Conservation (phyloP, 169 alveolate genomes). For the Theileria sp. region DNA sequence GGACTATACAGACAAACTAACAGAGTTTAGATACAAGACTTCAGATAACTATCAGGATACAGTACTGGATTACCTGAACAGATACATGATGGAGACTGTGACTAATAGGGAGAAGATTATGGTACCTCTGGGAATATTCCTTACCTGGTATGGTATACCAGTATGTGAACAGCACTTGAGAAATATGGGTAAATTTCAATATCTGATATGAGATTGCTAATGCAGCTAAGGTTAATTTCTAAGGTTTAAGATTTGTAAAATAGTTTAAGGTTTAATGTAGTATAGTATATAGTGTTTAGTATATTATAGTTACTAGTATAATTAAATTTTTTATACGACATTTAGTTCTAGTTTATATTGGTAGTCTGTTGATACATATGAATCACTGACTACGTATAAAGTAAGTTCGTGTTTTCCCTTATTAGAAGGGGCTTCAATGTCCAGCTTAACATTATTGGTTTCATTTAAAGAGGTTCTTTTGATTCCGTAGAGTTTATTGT, state of each 20-base stretch:
- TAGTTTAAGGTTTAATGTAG: not conserved
- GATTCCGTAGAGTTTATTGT: conserved; percentile 85
- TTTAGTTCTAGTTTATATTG: conserved; percentile 38
- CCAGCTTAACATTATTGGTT: conserved; percentile 72
- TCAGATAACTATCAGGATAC: not conserved
- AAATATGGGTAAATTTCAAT: not conserved
- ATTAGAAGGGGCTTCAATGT: conserved; percentile 79
- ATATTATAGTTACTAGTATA: not conserved
- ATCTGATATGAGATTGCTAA: not conserved
- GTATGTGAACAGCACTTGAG: not conserved
- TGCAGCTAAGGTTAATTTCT: not conserved
- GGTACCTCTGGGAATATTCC: conserved; percentile 3
- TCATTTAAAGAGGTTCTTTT: conserved; percentile 79
- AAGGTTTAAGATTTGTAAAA: not conserved
- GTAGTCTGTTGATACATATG: conserved; percentile 83
- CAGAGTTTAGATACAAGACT: not conserved
- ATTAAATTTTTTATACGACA: conserved; percentile 28
- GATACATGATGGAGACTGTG: not conserved
- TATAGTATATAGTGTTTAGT: not conserved
- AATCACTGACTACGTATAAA: conserved; percentile 80
- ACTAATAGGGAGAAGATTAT: not conserved
- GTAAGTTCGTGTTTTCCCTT: conserved; percentile 77
- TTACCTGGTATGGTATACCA: conserved; percentile 8
- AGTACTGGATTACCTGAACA: not conserved
- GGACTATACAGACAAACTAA: not conserved